phyloP scores from a whole-genome alignment of 345 rosid species.

The Dipteronia dyeriana region DNA sequence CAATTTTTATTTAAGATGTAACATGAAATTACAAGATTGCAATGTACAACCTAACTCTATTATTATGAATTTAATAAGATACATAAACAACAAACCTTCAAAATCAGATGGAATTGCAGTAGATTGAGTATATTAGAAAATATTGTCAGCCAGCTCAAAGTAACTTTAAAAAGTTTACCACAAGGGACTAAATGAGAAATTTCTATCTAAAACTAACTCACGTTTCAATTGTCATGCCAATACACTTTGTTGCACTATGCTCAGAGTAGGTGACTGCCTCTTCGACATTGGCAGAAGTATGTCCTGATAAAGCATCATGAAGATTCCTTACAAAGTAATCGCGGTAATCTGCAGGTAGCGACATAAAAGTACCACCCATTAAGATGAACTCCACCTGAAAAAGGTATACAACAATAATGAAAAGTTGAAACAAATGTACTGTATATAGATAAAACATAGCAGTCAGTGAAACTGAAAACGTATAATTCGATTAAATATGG shows the following conservation, averaged over 20 bases:
- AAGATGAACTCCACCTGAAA: conserved; percentile 94
- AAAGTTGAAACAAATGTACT: background rate
- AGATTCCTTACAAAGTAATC: conserved; percentile 94
- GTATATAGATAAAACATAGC: background rate
- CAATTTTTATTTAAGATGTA: background rate
- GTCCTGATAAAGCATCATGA: conserved; percentile 97
- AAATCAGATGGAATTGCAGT: background rate
- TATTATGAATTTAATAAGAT: background rate
- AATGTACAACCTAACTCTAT: conserved; percentile 8
- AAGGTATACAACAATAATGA: conserved; percentile 9
- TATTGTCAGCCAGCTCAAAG: background rate
- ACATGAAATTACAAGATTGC: background rate
- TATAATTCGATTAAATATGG: background rate
- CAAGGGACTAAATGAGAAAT: background rate
- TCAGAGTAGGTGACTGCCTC: conserved; percentile 98
- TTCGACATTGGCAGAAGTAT: conserved; percentile 89
- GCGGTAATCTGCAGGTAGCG: conserved; percentile 91
- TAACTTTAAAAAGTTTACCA: background rate
- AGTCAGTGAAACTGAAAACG: conserved; percentile 1
- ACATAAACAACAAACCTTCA: background rate
- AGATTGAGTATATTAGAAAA: background rate
- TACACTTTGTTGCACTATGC: conserved; percentile 91
- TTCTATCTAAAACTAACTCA: conserved; percentile 37
- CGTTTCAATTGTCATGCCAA: conserved; percentile 99
- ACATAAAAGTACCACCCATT: conserved; percentile 99